Percentiles rank a stretch among this genome's conserved stretches.
Evolutionary conservation across 805 yeast species (phyloP).

Genomic region (Suhomyces tanzawaensis): DNA sequence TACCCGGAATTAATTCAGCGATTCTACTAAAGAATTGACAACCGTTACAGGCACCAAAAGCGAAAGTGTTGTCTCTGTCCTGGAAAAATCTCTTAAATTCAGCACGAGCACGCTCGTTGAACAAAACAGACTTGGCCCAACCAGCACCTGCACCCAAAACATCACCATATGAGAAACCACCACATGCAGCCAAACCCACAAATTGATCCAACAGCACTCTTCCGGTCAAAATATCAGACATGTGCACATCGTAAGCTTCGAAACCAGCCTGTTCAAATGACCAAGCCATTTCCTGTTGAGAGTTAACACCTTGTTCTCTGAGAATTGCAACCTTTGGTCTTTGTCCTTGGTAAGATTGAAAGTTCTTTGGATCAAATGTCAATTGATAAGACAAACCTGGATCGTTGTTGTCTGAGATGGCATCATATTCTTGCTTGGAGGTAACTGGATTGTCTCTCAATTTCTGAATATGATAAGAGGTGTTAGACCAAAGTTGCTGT

Average conservation of each 20-base stretch:
- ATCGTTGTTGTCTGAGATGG: slow-evolving; percentile 74
- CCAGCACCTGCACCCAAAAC: slow-evolving; percentile 98
- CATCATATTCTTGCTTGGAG: slow-evolving; percentile 80
- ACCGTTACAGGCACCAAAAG: slow-evolving; percentile 98
- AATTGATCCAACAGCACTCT: slow-evolving; percentile 70
- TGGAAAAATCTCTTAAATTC: slow-evolving; percentile 82
- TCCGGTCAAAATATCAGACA: slow-evolving; percentile 86
- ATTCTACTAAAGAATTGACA: slow-evolving; percentile 93
- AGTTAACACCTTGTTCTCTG: slow-evolving; percentile 98
- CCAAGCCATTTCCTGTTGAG: slow-evolving; percentile 98
- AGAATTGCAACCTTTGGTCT: slow-evolving; percentile 92
- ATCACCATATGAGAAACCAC: slow-evolving; percentile 98
- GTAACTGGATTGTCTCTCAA: slow-evolving; percentile 91
- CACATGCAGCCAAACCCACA: slow-evolving; percentile 96
- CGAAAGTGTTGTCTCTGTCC: slow-evolving; percentile 87
- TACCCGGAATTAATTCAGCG: slow-evolving; percentile 85
- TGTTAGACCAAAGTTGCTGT: slow-evolving; percentile 82
- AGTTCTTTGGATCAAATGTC: slow-evolving; percentile 61
- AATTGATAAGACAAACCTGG: slow-evolving; percentile 87
- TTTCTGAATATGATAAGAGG: slow-evolving; percentile 86
- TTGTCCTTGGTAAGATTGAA: slow-evolving; percentile 26
- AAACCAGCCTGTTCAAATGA: slow-evolving; percentile 94
- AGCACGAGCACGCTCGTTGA: slow-evolving; percentile 69
- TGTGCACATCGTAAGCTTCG: slow-evolving; percentile 90
- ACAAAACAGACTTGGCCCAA: slow-evolving; percentile 96